Percentiles rank a stretch among this genome's conserved stretches.
phyloP scores from a whole-genome alignment of 352 stramenopile genomes.

The Phytophthora meadii region DNA sequence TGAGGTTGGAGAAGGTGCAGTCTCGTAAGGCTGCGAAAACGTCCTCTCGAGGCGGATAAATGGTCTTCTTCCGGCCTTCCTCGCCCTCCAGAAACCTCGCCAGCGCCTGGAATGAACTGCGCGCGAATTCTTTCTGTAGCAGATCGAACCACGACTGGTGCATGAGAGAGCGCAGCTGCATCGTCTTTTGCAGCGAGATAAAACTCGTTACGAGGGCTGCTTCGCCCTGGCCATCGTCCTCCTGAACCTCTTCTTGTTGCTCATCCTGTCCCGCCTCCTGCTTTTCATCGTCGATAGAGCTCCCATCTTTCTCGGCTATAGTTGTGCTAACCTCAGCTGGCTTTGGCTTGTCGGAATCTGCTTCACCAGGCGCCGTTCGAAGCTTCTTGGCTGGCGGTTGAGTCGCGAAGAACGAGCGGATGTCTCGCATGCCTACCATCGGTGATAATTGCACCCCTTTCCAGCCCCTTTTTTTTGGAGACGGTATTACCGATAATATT shows the following conservation, averaged over 20 bases:
- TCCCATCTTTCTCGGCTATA: constrained; percentile 1
- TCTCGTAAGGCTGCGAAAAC: constrained; percentile 92
- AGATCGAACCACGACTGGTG: constrained; percentile 65
- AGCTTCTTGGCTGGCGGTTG: constrained; percentile 42
- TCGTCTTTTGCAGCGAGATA: constrained; percentile 30
- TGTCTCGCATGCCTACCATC: constrained; percentile 39
- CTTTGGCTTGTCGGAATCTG: neutral
- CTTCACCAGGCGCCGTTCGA: constrained; percentile 10
- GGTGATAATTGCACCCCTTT: too few relatives aligned
- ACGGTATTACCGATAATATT: too few relatives aligned
- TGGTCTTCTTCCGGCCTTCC: constrained; percentile 68
- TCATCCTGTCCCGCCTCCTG: constrained; percentile 1
- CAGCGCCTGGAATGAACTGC: constrained; percentile 56
- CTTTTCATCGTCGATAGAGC: neutral
- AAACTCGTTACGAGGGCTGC: constrained; percentile 40
- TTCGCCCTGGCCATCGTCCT: constrained; percentile 2
- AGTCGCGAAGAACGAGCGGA: constrained; percentile 68
- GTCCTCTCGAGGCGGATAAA: constrained; percentile 89
- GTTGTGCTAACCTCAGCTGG: neutral
- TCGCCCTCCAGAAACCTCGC: constrained; percentile 56
- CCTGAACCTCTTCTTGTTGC: constrained; percentile 1
- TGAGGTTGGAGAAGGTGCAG: constrained; percentile 86
- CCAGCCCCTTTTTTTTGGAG: too few relatives aligned
- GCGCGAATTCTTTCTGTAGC: constrained; percentile 57
- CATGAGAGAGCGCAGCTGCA: constrained; percentile 51